These are phyloP conservation scores for Acacia crassicarpa DNA, from an alignment of 306 rosid genomes.

Conservation along the genomic window DNA sequence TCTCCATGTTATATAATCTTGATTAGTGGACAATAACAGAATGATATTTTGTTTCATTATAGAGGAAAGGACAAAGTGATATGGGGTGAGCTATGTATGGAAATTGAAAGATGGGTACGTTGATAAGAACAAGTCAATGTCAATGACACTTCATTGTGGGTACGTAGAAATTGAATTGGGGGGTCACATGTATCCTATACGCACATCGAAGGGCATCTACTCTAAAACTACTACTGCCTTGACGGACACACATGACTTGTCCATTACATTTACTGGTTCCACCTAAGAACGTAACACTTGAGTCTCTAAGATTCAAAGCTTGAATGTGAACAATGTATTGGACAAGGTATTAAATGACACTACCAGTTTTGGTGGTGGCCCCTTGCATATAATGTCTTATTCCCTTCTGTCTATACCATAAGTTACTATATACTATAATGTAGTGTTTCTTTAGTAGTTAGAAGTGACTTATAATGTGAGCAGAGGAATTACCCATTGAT, in stretches of 20 bases:
- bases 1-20: too few relatives aligned
- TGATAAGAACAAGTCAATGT: background rate
- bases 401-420: too few relatives aligned
- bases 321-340: background rate
- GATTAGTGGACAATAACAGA: too few relatives aligned
- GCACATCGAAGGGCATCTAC: background rate
- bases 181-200: conserved; percentile 27
- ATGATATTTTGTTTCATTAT: background rate
- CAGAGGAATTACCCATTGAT: too few relatives aligned
- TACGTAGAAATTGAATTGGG: conserved; percentile 32
- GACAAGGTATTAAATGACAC: background rate
- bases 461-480: too few relatives aligned
- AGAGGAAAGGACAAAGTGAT: background rate
- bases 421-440: too few relatives aligned
- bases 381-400: background rate
- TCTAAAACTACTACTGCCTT: background rate
- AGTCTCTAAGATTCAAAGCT: background rate
- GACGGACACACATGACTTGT: background rate
- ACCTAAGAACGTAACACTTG: background rate
- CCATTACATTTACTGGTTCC: background rate
- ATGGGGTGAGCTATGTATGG: background rate
- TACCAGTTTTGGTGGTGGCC: background rate
- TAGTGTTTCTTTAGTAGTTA: too few relatives aligned
- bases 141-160: conserved; percentile 12
- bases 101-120: background rate